These are phyloP conservation scores for Candida sanyiensis DNA, from an alignment of 805 yeast genomes.

Conservation along the genomic window DNA sequence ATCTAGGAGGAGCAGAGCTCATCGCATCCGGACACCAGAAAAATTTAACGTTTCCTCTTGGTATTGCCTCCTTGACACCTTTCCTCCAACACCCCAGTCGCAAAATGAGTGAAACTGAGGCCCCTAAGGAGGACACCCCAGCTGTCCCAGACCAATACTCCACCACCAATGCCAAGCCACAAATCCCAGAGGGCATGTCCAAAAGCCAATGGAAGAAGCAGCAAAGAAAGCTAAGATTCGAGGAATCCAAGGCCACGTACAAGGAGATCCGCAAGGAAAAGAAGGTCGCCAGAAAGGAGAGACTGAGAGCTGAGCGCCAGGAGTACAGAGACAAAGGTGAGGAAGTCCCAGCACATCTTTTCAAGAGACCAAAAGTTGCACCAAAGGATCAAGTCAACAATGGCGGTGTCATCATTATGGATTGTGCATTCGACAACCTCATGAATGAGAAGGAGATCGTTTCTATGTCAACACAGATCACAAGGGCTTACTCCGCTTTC, in stretches of 20 bases:
- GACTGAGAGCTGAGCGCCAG: constrained; percentile 34
- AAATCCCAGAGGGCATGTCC: constrained; percentile 81
- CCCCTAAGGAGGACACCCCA: neutral
- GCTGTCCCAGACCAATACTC: constrained; percentile 2
- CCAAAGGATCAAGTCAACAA: constrained; percentile 41
- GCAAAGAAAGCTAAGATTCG: constrained; percentile 53
- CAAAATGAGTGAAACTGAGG: neutral
- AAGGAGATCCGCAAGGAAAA: constrained; percentile 48
- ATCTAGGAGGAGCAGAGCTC: too few relatives aligned
- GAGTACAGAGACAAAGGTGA: constrained; percentile 34
- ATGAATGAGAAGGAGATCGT: constrained; percentile 72
- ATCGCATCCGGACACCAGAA: constrained; percentile 14
- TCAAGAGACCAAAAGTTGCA: constrained; percentile 31
- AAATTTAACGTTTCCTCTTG: neutral
- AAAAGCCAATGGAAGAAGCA: constrained; percentile 78
- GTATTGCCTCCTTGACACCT: too few relatives aligned
- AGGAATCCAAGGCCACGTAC: constrained; percentile 57
- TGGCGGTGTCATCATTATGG: constrained; percentile 59
- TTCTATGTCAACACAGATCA: constrained; percentile 73
- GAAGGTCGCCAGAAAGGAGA: constrained; percentile 40
- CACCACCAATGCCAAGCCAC: constrained; percentile 15
- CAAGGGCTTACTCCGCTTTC: constrained; percentile 77
- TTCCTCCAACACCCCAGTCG: too few relatives aligned
- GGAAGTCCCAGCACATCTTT: constrained; percentile 33
- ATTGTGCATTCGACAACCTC: constrained; percentile 85